Evolutionary conservation across 2,329 filamentous ascomycete genomes (phyloP).

Genomic region (Fusarium oxysporum): DNA sequence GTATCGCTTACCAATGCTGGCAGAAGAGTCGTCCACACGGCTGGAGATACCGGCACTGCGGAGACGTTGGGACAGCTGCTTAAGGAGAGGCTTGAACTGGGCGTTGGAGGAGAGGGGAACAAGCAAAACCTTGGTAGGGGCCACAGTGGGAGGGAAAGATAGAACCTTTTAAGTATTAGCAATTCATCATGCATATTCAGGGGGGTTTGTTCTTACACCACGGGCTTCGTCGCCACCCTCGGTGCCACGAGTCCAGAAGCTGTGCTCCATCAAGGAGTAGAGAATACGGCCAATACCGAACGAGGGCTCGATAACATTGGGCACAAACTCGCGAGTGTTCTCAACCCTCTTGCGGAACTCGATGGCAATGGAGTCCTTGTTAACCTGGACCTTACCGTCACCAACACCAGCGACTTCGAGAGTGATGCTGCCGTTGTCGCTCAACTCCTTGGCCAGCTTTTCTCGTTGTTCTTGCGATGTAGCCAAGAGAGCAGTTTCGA

Average conservation of each 20-base stretch:
- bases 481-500: conserved; percentile 82
- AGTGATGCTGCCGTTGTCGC: conserved; percentile 78
- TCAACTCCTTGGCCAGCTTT: conserved; percentile 79
- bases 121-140: conserved; percentile 95
- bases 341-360: conserved; percentile 86
- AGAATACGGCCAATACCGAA: conserved; percentile 97
- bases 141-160: conserved; percentile 72
- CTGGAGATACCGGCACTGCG: conserved; percentile 82
- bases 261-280: conserved; percentile 93
- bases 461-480: conserved; percentile 85
- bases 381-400: conserved; percentile 81
- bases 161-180: conserved; percentile 57
- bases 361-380: conserved; percentile 83
- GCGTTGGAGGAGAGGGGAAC: conserved; percentile 87
- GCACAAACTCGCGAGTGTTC: conserved; percentile 89
- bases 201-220: conserved; percentile 75
- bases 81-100: conserved; percentile 82
- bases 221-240: conserved; percentile 77
- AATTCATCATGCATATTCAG: not conserved
- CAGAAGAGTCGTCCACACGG: conserved; percentile 89
- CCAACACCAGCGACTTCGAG: conserved; percentile 76
- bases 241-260: conserved; percentile 85
- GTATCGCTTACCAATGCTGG: conserved; percentile 95
- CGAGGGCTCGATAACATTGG: conserved; percentile 96
- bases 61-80: conserved; percentile 79